Conservation (phyloP, 805 yeast species). For the Huiozyma naganishii region DNA sequence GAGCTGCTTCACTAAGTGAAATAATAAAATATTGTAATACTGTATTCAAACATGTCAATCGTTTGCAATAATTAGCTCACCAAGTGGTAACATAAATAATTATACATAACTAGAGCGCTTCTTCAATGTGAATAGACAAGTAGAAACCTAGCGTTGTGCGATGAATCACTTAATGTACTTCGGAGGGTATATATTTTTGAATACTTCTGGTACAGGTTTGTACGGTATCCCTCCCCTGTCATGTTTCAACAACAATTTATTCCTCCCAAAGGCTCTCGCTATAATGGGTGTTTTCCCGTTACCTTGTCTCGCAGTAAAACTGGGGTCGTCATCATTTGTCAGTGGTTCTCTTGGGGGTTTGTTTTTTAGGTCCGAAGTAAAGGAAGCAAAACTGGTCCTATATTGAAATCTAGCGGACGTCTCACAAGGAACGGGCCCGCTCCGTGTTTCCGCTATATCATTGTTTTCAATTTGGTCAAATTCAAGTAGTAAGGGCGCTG, state of each 20-base stretch:
- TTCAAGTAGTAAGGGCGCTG: constrained; percentile 6
- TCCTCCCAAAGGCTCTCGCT: constrained; percentile 27
- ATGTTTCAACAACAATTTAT: constrained; percentile 20
- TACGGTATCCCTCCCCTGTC: constrained; percentile 30
- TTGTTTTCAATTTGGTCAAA: constrained; percentile 8
- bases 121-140: too few relatives aligned
- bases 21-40: too few relatives aligned
- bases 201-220: constrained; percentile 24
- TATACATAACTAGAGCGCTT: too few relatives aligned
- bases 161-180: background rate
- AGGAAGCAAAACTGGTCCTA: constrained; percentile 18
- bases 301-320: background rate
- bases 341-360: constrained; percentile 23
- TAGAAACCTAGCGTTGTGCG: too few relatives aligned
- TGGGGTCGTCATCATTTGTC: constrained; percentile 1
- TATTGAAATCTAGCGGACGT: constrained; percentile 16
- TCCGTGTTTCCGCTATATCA: constrained; percentile 22
- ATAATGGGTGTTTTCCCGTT: constrained; percentile 15
- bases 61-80: too few relatives aligned
- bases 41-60: too few relatives aligned
- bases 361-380: constrained; percentile 18
- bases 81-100: too few relatives aligned
- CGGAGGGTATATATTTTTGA: constrained; percentile 18
- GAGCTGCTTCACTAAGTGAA: too few relatives aligned
- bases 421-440: constrained; percentile 22